Base-by-base conservation (phyloP, 768 basidiomycete species). In the Hericium alpestre region DNA sequence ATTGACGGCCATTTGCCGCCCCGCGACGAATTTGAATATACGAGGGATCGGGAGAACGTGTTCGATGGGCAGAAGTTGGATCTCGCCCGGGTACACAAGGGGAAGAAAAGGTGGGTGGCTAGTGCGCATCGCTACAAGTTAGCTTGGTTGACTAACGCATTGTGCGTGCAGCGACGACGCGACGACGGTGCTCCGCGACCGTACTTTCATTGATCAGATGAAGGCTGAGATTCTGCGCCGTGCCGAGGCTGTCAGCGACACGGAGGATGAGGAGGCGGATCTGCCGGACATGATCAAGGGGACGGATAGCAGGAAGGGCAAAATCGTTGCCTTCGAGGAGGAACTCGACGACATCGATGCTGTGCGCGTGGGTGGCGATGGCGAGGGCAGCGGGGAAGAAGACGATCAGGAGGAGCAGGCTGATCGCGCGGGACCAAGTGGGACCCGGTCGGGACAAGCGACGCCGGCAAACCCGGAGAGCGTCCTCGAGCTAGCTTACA, bases 201-300 rank as follows among this genome's bases (percentile, higher is more conserved):
- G 75, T 5, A 69, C 74, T 1, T 79, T 79, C 64, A 75, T 81
- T n/a, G 83, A 84, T 43, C 72, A 84, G 61, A 86, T 93, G 80
- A 93, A 94, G 65, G 81, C 81, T 1, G 85, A 88, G 55, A 93
- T 93, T 62, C 74, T 93, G 13, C 80, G 89, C 25, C 78, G 87
- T 4, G 85, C 81, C 0, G 86, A 93, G 64, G 80, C 75, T 16
- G 77, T 84, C 39, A 76, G 77, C 0, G 80, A 79, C 48, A 53
- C 55, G 3, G 76, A 79, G 25, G 83, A 84, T n/a, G 85, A 83
- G 11, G 82, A 69, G 16, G 70, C 70, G 9, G 67, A 70, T n/a
- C 66, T 53, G 61, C 65, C 38, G 59, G 61, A 59, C 49, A 63
- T 54, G 49, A 70, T 69, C 64, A 72, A 60, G 52, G 58, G 43